Conservation (phyloP, 2,329 filamentous ascomycete genomes). For the Aspergillus sp. region DNA sequence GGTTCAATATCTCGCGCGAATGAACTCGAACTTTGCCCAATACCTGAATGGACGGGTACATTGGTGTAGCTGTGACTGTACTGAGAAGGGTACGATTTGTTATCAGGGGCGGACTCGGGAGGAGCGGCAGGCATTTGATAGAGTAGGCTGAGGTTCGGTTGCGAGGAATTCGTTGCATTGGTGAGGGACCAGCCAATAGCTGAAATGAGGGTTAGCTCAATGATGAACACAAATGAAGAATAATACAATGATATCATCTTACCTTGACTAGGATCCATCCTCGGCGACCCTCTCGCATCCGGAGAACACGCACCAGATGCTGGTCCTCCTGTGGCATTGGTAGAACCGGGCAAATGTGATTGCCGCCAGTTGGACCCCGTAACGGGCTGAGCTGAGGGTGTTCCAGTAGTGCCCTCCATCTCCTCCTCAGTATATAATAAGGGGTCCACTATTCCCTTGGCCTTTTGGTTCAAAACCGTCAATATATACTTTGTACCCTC, state of each 20-base stretch:
- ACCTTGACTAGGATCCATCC: slow-evolving; percentile 54
- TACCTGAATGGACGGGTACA: slow-evolving; percentile 22
- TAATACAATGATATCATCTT: slow-evolving; percentile 19
- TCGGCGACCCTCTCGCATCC: slow-evolving; percentile 43
- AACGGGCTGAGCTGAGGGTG: slow-evolving; percentile 52
- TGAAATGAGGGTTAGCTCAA: slow-evolving; percentile 43
- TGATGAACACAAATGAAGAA: neutral
- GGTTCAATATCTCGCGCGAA: slow-evolving; percentile 35
- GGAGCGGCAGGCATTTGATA: slow-evolving; percentile 61
- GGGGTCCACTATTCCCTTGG: slow-evolving; percentile 80
- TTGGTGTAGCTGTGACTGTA: slow-evolving; percentile 30
- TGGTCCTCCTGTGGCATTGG: slow-evolving; percentile 18
- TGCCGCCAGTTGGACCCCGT: slow-evolving; percentile 52
- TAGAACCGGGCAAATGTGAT: slow-evolving; percentile 32
- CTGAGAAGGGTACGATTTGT: slow-evolving; percentile 31
- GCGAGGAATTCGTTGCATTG: slow-evolving; percentile 81
- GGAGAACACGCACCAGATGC: slow-evolving; percentile 27
- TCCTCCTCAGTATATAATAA: slow-evolving; percentile 68
- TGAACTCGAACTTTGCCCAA: slow-evolving; percentile 19
- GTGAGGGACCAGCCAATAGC: slow-evolving; percentile 85
- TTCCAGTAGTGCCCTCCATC: slow-evolving; percentile 68
- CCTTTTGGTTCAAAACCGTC: slow-evolving; percentile 81
- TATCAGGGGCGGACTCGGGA: slow-evolving; percentile 22
- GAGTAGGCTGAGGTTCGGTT: slow-evolving; percentile 77
- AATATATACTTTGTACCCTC: slow-evolving; percentile 83